A percentile compares a stretch with the other conserved stretches of the same genome.
Conservation (phyloP, 2,329 filamentous ascomycete genomes). For the Hymenoscyphus fructigenus region DNA sequence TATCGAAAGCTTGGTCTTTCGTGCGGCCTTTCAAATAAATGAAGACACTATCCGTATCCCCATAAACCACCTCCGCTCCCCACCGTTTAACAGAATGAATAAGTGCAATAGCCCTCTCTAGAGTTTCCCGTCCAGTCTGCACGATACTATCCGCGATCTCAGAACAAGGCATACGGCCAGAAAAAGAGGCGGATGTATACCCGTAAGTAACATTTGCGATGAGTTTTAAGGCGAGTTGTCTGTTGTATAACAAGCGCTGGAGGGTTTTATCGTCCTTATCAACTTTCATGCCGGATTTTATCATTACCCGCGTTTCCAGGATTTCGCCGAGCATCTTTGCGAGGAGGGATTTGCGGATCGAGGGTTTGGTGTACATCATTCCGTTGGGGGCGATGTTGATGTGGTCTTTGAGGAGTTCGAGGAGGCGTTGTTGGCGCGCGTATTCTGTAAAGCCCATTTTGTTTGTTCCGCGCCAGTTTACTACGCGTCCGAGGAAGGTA, state of each 20-base stretch:
- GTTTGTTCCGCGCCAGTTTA: slow-evolving; percentile 83
- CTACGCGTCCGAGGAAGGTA: slow-evolving; percentile 84
- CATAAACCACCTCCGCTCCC: slow-evolving; percentile 96
- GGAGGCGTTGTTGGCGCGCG: slow-evolving; percentile 69
- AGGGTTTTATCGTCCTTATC: slow-evolving; percentile 85
- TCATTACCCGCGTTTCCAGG: slow-evolving; percentile 93
- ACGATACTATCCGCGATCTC: slow-evolving; percentile 99
- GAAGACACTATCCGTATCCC: slow-evolving; percentile 95
- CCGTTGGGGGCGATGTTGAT: slow-evolving; percentile 95
- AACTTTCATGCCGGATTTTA: slow-evolving; percentile 93
- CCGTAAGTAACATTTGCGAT: slow-evolving; percentile 99
- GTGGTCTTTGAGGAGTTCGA: slow-evolving; percentile 77
- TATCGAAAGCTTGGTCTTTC: slow-evolving; percentile 82
- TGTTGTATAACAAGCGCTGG: slow-evolving; percentile 86
- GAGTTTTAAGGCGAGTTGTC: slow-evolving; percentile 89
- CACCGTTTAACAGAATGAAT: slow-evolving; percentile 87
- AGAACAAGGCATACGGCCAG: slow-evolving; percentile 94
- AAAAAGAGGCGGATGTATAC: slow-evolving; percentile 95
- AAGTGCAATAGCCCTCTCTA: slow-evolving; percentile 88
- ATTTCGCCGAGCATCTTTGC: slow-evolving; percentile 98
- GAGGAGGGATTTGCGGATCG: slow-evolving; percentile 83
- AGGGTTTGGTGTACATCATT: slow-evolving; percentile 88
- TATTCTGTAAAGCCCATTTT: slow-evolving; percentile 96
- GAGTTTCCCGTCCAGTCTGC: slow-evolving; percentile 88
- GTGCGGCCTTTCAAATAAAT: slow-evolving; percentile 85